Evolutionary conservation across 345 rosid species (phyloP).

Genomic region (Hibiscus trionum): DNA sequence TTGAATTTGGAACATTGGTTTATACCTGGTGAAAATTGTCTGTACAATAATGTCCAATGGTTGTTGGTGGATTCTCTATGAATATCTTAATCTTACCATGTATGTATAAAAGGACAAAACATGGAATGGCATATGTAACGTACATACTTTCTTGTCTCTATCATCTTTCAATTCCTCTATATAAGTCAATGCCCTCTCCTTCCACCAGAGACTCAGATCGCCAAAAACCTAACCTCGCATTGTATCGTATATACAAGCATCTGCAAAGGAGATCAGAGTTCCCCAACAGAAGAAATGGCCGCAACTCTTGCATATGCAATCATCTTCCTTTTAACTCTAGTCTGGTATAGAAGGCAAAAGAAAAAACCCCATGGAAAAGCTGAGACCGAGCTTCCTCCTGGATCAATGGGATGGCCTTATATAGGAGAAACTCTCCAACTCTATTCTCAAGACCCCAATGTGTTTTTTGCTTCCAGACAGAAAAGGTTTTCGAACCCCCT

Average conservation of each 20-base stretch:
- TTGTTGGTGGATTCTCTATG: constrained; percentile 4
- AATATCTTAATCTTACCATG: constrained; percentile 6
- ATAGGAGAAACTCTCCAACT: constrained; percentile 66
- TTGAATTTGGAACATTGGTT: background rate
- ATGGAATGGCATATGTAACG: background rate
- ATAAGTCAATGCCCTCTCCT: constrained; percentile 14
- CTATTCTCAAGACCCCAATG: constrained; percentile 59
- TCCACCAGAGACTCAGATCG: constrained; percentile 6
- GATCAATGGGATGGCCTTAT: constrained; percentile 72
- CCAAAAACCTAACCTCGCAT: constrained; percentile 1
- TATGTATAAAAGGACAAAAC: background rate
- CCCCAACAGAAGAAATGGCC: constrained; percentile 9
- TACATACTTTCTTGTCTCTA: background rate
- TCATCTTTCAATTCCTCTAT: constrained; percentile 6
- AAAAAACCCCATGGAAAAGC: constrained; percentile 12
- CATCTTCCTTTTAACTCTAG: constrained; percentile 19
- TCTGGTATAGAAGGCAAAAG: constrained; percentile 11
- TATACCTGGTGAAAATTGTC: background rate
- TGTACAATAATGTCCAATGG: background rate
- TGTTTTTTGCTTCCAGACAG: constrained; percentile 50
- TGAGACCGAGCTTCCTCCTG: constrained; percentile 50
- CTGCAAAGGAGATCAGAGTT: background rate
- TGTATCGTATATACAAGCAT: background rate
- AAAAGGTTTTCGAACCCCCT: constrained; percentile 30
- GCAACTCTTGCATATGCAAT: constrained; percentile 21